Evolutionary conservation across 345 rosid genomes (phyloP).

Genomic region (Melaleuca quinquenervia): DNA sequence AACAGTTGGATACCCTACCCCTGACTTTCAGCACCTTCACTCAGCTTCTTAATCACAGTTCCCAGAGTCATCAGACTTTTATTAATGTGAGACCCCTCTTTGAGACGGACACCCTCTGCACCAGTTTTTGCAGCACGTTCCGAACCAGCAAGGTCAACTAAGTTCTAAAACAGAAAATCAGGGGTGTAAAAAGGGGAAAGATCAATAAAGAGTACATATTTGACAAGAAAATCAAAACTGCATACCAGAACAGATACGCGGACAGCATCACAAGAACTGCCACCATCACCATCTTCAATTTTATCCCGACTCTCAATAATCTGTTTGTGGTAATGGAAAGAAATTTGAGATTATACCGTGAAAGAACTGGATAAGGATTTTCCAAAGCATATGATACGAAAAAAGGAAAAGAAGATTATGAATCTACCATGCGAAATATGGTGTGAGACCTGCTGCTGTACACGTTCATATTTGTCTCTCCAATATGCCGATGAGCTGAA

Average conservation of each 20-base stretch:
- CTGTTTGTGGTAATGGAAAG: constrained; percentile 21
- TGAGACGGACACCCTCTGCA: constrained; percentile 92
- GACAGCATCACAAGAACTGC: constrained; percentile 79
- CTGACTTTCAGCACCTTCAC: constrained; percentile 92
- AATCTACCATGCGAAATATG: constrained; percentile 86
- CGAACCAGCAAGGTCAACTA: constrained; percentile 98
- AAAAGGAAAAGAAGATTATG: neutral
- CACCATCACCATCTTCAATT: constrained; percentile 44
- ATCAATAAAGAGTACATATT: neutral
- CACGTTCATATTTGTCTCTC: constrained; percentile 91
- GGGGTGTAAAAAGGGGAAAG: neutral
- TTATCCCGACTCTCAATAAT: constrained; percentile 89
- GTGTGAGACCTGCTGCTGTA: constrained; percentile 96
- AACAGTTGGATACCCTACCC: constrained; percentile 36
- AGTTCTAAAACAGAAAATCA: constrained; percentile 34
- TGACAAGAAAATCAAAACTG: neutral
- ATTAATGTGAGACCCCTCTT: constrained; percentile 94
- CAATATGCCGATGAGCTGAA: constrained; percentile 95
- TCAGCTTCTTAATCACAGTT: constrained; percentile 83
- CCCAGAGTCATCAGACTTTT: constrained; percentile 94
- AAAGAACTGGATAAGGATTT: neutral
- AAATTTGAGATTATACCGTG: neutral
- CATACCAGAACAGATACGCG: constrained; percentile 91
- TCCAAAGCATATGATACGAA: neutral
- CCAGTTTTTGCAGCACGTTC: constrained; percentile 99